phyloP scores from a whole-genome alignment of 2,329 filamentous ascomycete genomes.

The Alternaria arbusti region DNA sequence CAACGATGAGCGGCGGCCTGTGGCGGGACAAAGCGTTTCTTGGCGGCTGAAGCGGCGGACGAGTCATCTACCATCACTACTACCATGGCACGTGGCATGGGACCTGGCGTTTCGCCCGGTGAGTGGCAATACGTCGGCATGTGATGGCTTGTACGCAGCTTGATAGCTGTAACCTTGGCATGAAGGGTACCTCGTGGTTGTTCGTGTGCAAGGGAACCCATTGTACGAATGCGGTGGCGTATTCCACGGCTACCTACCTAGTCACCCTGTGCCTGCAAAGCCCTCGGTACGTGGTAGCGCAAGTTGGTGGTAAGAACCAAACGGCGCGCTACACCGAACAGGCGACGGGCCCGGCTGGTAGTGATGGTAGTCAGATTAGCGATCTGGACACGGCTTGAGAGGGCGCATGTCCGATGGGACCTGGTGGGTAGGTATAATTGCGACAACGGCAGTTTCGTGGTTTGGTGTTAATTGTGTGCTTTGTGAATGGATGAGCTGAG shows the following conservation, averaged over 20 bases:
- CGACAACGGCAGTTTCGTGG: background rate
- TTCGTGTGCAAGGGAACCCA: background rate
- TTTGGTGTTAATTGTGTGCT: background rate
- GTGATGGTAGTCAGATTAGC: background rate
- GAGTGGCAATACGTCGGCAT: background rate
- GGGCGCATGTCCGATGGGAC: background rate
- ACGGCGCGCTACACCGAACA: background rate
- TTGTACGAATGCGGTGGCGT: background rate
- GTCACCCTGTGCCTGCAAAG: too few relatives aligned
- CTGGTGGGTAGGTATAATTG: background rate
- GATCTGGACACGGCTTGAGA: background rate
- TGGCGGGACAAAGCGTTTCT: background rate
- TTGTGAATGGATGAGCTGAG: background rate
- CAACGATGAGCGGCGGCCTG: background rate
- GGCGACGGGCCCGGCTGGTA: background rate
- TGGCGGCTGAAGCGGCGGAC: background rate
- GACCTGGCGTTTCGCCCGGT: background rate
- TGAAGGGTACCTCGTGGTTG: background rate
- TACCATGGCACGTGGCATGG: background rate
- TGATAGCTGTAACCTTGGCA: background rate
- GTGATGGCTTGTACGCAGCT: background rate
- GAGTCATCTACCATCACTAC: background rate
- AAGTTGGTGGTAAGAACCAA: background rate
- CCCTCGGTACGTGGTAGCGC: background rate
- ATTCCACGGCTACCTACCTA: background rate